phyloP scores from a whole-genome alignment of 805 yeast genomes.

The Saccharomycopsis sp. region DNA sequence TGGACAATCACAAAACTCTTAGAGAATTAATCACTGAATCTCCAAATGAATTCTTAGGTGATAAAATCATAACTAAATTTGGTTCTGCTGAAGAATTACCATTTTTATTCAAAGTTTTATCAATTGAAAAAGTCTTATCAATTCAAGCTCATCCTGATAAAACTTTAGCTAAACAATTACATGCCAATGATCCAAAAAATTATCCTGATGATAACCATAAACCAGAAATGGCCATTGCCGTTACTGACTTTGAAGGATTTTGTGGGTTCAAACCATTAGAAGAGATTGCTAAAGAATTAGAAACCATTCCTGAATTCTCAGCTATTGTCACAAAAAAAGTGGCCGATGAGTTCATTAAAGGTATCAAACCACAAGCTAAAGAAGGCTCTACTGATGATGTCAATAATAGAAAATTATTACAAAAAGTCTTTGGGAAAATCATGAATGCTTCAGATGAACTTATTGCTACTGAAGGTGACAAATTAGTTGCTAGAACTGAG shows the following conservation, averaged over 20 bases:
- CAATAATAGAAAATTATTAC: constrained; percentile 55
- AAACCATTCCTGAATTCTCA: constrained; percentile 66
- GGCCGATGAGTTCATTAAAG: constrained; percentile 41
- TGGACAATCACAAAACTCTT: constrained; percentile 45
- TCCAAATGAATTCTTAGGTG: constrained; percentile 53
- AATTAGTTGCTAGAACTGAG: constrained; percentile 56
- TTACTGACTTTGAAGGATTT: constrained; percentile 92
- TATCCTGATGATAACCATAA: constrained; percentile 98
- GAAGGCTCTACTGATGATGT: constrained; percentile 41
- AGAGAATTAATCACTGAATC: constrained; percentile 52
- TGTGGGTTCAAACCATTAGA: constrained; percentile 93
- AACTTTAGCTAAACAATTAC: constrained; percentile 64
- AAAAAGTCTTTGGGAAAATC: constrained; percentile 65
- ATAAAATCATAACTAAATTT: constrained; percentile 49
- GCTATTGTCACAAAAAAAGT: constrained; percentile 46
- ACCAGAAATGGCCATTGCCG: constrained; percentile 99
- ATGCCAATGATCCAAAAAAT: constrained; percentile 75
- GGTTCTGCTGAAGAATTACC: constrained; percentile 69
- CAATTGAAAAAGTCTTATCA: constrained; percentile 84
- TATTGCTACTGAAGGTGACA: constrained; percentile 47
- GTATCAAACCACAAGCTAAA: constrained; percentile 33
- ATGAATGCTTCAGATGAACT: constrained; percentile 70
- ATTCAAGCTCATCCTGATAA: constrained; percentile 99
- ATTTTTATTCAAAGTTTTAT: constrained; percentile 85
- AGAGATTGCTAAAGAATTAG: constrained; percentile 60